Evolutionary conservation across 306 rosid genomes (phyloP).

Genomic region (Acacia crassicarpa): DNA sequence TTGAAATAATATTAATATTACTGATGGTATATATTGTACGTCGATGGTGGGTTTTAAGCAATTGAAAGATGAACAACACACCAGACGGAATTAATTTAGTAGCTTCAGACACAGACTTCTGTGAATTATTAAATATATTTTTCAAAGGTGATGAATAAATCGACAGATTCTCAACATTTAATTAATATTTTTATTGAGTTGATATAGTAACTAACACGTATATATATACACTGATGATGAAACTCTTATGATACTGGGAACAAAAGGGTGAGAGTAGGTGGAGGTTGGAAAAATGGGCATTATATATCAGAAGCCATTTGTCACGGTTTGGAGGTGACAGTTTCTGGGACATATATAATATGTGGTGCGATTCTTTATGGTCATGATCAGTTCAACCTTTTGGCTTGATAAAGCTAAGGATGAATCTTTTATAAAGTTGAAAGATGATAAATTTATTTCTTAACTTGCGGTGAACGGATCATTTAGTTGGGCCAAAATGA

Average conservation of each 20-base stretch:
- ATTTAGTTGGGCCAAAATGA: not conserved
- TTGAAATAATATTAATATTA: not conserved
- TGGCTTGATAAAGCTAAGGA: not conserved
- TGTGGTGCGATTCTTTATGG: too few species aligned
- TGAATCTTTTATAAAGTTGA: not conserved
- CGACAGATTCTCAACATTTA: not conserved
- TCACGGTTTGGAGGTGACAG: too few species aligned
- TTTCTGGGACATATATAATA: too few species aligned
- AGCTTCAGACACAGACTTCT: not conserved
- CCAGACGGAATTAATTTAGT: not conserved
- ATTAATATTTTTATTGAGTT: not conserved
- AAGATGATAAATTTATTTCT: not conserved
- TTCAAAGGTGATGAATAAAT: not conserved
- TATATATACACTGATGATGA: not conserved
- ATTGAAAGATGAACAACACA: not conserved
- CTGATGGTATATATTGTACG: not conserved
- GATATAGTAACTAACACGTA: not conserved
- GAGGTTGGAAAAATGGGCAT: not conserved
- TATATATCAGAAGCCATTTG: not conserved
- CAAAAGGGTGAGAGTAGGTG: not conserved
- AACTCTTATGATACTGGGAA: not conserved
- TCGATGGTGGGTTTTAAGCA: not conserved
- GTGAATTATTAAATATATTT: not conserved
- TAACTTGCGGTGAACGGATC: not conserved
- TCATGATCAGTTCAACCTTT: too few species aligned